Evolutionary conservation across 108 stramenopile genomes (phyloP).

Genomic region (Nannochloropsis gaditana): DNA sequence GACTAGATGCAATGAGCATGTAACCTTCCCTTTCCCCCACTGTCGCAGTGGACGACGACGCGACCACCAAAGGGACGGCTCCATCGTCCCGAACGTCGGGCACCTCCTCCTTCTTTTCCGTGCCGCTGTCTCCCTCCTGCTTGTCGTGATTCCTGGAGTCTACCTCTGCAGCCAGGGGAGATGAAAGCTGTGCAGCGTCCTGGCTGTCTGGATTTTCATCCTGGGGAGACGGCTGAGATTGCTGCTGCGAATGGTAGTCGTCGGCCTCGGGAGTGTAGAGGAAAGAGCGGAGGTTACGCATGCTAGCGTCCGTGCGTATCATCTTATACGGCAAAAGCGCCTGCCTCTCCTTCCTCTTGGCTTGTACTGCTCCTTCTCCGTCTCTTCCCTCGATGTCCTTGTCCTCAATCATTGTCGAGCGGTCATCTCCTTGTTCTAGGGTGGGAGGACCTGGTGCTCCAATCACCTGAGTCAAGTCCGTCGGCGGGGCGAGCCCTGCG

Average conservation of each 20-base stretch:
- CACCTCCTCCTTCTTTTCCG: not conserved
- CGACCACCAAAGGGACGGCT: not conserved
- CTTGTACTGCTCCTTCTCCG: not conserved
- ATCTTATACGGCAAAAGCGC: conserved; percentile 13
- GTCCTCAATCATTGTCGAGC: not conserved
- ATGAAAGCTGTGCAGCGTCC: not conserved
- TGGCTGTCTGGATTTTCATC: not conserved
- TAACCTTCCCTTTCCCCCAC: not conserved
- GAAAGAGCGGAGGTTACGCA: not conserved
- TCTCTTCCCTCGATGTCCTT: not conserved
- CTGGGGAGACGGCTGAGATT: not conserved
- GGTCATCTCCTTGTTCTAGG: not conserved
- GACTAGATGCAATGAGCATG: no score
- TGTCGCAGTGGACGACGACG: not conserved
- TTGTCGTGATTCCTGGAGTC: not conserved
- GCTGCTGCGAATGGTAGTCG: not conserved
- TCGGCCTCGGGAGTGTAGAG: not conserved
- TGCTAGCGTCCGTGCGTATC: conserved; percentile 14
- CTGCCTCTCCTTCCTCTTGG: not conserved
- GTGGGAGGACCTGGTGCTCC: not conserved
- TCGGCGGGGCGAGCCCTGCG: conserved; percentile 13
- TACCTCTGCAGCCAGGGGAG: not conserved
- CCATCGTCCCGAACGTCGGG: not conserved
- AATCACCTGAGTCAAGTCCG: conserved; percentile 25
- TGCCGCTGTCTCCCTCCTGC: not conserved